phyloP scores from a whole-genome alignment of 192 early-diverging fungal genomes.

The Oehlia diaphana region DNA sequence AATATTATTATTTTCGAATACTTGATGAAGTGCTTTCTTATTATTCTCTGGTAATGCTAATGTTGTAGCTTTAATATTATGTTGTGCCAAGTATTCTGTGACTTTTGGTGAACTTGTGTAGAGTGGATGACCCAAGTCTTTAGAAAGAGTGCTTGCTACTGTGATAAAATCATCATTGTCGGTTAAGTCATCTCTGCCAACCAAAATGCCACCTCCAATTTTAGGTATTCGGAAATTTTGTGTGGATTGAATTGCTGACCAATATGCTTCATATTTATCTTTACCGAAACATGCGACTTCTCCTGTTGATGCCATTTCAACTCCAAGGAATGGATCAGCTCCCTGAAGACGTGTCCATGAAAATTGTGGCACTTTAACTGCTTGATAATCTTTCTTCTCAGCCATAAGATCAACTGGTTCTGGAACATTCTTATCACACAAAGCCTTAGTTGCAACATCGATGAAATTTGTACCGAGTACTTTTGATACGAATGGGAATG shows the following conservation, averaged over 20 bases:
- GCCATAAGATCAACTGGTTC: conserved; percentile 75
- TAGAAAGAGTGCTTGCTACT: conserved; percentile 65
- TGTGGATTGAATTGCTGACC: conserved; percentile 92
- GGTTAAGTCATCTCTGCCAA: conserved; percentile 73
- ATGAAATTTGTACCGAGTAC: conserved; percentile 93
- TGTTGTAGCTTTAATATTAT: conserved; percentile 46
- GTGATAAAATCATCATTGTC: conserved; percentile 67
- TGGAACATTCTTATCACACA: conserved; percentile 80
- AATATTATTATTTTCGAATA: conserved; percentile 59
- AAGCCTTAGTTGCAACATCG: conserved; percentile 95
- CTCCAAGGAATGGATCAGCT: conserved; percentile 96
- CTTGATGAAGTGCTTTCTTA: conserved; percentile 58
- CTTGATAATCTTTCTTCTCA: conserved; percentile 79
- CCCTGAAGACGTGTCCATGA: conserved; percentile 93
- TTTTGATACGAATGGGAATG: conserved; percentile 98
- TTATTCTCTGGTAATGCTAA: conserved; percentile 51
- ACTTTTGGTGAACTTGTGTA: conserved; percentile 67
- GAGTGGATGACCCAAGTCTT: conserved; percentile 65
- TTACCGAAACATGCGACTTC: conserved; percentile 98
- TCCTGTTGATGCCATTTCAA: conserved; percentile 99
- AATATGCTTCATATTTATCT: conserved; percentile 98
- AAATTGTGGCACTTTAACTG: conserved; percentile 98
- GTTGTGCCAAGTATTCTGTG: conserved; percentile 45
- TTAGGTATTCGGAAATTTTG: conserved; percentile 89
- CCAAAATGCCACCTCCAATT: conserved; percentile 63